A percentile compares a stretch with the other conserved stretches of the same genome.
Conservation (phyloP, 2,329 filamentous ascomycete species). For the Trichophyton schoenleinii region DNA sequence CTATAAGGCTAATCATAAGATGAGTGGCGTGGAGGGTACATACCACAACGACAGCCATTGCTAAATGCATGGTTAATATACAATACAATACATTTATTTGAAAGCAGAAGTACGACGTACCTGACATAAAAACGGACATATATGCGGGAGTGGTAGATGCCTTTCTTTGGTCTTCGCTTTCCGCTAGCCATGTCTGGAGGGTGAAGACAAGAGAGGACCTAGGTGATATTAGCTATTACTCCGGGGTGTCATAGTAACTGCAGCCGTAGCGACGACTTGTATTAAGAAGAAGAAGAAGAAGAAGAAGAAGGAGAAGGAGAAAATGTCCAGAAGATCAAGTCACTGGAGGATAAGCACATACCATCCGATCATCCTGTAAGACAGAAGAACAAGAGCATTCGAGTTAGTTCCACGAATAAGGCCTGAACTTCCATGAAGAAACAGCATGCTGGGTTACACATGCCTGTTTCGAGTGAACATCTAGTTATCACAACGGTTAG, state of each 20-base stretch:
- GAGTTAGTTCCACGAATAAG: neutral
- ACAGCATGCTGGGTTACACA: slow-evolving; percentile 17
- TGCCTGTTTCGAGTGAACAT: slow-evolving; percentile 88
- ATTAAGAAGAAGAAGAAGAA: too few relatives aligned
- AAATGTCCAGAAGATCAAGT: neutral
- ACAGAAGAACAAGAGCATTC: neutral
- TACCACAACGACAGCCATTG: slow-evolving; percentile 47
- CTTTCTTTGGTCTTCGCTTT: slow-evolving; percentile 42
- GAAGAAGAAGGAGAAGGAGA: neutral
- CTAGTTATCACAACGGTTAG: slow-evolving; percentile 23
- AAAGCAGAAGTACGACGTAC: slow-evolving; percentile 38
- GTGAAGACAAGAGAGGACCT: slow-evolving; percentile 39
- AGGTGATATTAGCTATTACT: neutral
- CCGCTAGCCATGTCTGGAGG: slow-evolving; percentile 37
- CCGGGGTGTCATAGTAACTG: neutral
- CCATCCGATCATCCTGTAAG: slow-evolving; percentile 50
- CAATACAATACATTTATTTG: too few relatives aligned
- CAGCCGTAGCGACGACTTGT: neutral
- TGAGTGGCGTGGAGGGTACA: slow-evolving; percentile 11
- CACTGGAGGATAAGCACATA: slow-evolving; percentile 21
- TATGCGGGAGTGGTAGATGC: slow-evolving; percentile 55
- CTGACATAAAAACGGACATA: slow-evolving; percentile 66
- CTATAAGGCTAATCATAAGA: neutral
- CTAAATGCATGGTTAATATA: slow-evolving; percentile 24
- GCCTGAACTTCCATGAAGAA: neutral